Evolutionary conservation across 2,329 filamentous ascomycete genomes (phyloP).

Genomic region (Eutypa lata): DNA sequence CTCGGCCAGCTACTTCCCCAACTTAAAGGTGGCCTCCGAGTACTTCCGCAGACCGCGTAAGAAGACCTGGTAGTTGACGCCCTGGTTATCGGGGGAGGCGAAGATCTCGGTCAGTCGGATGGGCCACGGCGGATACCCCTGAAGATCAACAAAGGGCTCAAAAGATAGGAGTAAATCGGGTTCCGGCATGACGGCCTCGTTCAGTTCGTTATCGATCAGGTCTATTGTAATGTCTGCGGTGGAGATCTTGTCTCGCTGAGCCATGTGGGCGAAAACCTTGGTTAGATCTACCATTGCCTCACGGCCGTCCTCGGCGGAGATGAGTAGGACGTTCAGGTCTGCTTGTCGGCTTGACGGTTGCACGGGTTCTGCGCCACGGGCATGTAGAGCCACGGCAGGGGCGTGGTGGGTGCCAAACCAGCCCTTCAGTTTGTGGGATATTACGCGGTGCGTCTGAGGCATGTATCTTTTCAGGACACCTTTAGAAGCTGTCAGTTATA

Average conservation of each 20-base stretch:
- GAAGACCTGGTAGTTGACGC: constrained; percentile 93
- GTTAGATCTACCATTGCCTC: constrained; percentile 95
- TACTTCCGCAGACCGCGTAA: constrained; percentile 79
- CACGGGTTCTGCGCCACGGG: constrained; percentile 40
- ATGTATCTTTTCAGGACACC: constrained; percentile 88
- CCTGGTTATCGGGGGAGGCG: constrained; percentile 69
- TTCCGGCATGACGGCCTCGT: constrained; percentile 75
- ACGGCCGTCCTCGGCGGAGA: constrained; percentile 84
- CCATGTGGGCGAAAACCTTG: constrained; percentile 91
- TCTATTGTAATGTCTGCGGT: constrained; percentile 80
- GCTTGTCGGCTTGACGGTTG: constrained; percentile 32
- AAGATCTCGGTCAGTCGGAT: constrained; percentile 93
- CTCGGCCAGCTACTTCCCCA: constrained; percentile 55
- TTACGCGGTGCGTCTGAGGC: constrained; percentile 75
- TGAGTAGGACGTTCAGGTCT: constrained; percentile 63
- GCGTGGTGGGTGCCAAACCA: constrained; percentile 77
- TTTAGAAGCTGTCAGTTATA: constrained; percentile 32
- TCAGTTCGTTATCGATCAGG: constrained; percentile 85
- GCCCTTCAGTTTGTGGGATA: constrained; percentile 74
- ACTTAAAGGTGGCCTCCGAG: constrained; percentile 83
- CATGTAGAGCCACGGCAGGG: constrained; percentile 61
- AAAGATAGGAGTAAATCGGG: constrained; percentile 90
- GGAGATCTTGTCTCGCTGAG: constrained; percentile 79
- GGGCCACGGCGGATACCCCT: constrained; percentile 96
- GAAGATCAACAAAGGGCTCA: constrained; percentile 75